These are phyloP conservation scores for Endocalyx cinctus DNA, from an alignment of 2,329 filamentous ascomycete genomes.

Conservation along the genomic window DNA sequence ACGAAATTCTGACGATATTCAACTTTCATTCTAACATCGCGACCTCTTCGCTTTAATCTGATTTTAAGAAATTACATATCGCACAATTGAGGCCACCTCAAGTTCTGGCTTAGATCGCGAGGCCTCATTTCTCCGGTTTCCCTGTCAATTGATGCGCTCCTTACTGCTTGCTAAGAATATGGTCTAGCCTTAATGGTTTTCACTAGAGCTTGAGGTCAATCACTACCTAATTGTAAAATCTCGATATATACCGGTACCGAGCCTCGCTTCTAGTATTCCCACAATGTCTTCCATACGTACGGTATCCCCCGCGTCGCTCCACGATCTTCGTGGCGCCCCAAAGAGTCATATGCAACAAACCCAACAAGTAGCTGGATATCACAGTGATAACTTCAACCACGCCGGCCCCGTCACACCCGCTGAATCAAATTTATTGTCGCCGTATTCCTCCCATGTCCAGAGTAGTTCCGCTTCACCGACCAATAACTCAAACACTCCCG, in stretches of 20 bases:
- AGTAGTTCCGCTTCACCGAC: conserved; percentile 37
- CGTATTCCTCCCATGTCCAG: conserved; percentile 37
- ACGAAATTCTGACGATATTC: too few relatives aligned
- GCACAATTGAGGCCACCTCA: too few relatives aligned
- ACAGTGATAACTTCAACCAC: conserved; percentile 18
- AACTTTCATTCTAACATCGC: too few relatives aligned
- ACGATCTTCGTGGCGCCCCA: conserved; percentile 29
- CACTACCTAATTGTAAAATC: too few relatives aligned
- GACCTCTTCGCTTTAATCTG: too few relatives aligned
- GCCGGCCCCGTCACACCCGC: conserved; percentile 28
- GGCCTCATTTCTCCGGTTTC: too few relatives aligned
- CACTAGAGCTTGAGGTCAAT: conserved; percentile 17
- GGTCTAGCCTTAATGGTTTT: conserved; percentile 17
- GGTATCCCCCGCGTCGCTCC: conserved; percentile 35
- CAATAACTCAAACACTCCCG: conserved; percentile 40
- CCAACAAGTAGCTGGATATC: conserved; percentile 28
- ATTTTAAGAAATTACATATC: too few relatives aligned
- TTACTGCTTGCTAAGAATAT: conserved; percentile 21
- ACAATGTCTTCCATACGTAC: conserved; percentile 42
- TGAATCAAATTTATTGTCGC: conserved; percentile 37
- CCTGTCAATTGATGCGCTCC: too few relatives aligned
- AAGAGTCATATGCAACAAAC: conserved; percentile 23
- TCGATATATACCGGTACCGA: conserved; percentile 29
- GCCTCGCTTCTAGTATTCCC: conserved; percentile 19
- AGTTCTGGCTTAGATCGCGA: too few relatives aligned